Conservation (phyloP, 1,284 basidiomycete genomes). For the Cryptococcus maquisensis region DNA sequence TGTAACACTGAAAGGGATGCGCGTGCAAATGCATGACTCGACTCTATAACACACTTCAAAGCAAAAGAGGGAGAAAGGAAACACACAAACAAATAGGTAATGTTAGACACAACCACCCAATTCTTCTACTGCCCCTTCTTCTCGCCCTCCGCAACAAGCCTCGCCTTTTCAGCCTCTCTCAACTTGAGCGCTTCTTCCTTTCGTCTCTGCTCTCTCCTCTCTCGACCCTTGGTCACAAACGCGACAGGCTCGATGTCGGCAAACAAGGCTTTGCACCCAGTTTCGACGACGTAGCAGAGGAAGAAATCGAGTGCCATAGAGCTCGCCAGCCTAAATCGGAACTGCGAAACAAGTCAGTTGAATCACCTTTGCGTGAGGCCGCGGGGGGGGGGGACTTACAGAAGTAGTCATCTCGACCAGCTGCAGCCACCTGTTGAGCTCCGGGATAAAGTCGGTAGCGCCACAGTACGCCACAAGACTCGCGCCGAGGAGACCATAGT, state of each 20-base stretch:
- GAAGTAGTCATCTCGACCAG: slow-evolving; percentile 80
- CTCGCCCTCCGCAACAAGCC: slow-evolving; percentile 14
- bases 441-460: slow-evolving; percentile 87
- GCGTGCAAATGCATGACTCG: no score
- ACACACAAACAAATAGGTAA: no score
- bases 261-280: slow-evolving; percentile 77
- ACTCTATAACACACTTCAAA: no score
- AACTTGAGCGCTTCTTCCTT: slow-evolving; percentile 35
- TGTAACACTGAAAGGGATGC: no score
- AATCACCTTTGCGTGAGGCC: background rate
- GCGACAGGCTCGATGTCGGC: slow-evolving; percentile 80
- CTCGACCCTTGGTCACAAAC: slow-evolving; percentile 76
- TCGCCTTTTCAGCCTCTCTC: slow-evolving; percentile 19
- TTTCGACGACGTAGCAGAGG: slow-evolving; percentile 82
- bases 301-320: slow-evolving; percentile 85
- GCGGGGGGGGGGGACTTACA: slow-evolving; percentile 62
- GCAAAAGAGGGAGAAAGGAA: no score
- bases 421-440: slow-evolving; percentile 94
- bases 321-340: slow-evolving; percentile 69
- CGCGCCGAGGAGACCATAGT: slow-evolving; percentile 81
- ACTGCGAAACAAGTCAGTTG: slow-evolving; percentile 52
- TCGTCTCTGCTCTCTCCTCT: slow-evolving; percentile 58
- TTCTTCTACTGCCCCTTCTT: slow-evolving; percentile 27
- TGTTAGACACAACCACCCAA: background rate
- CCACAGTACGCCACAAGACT: slow-evolving; percentile 87